Percentiles rank a stretch among this genome's conserved stretches.
Conservation (phyloP, 176 grass and related monocot genomes). For the Raddia distichophylla region DNA sequence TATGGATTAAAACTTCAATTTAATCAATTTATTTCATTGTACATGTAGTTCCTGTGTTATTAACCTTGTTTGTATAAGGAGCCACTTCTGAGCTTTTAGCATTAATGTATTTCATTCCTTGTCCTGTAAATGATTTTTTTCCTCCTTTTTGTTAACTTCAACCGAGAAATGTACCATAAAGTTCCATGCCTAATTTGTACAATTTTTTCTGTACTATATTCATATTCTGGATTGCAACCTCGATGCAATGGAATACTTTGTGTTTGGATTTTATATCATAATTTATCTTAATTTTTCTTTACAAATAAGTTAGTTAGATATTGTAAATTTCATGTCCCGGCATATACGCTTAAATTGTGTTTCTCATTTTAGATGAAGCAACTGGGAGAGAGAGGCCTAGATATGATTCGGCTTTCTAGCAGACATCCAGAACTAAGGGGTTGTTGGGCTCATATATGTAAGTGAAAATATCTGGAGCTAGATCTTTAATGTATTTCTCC, state of each 20-base stretch:
- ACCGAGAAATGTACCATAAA: too few relatives aligned
- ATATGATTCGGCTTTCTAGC: conserved; percentile 47
- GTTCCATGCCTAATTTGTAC: not conserved
- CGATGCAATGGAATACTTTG: not conserved
- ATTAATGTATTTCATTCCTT: conserved; percentile 11
- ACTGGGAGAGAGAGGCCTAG: conserved; percentile 65
- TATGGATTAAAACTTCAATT: not conserved
- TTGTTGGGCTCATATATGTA: conserved; percentile 79
- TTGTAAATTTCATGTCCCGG: not conserved
- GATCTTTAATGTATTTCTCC: conserved; percentile 20
- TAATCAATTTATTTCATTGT: not conserved
- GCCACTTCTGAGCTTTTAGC: not conserved
- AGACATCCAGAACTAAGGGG: conserved; percentile 46
- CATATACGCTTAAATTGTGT: conserved; percentile 9
- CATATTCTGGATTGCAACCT: not conserved
- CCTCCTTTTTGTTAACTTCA: not conserved
- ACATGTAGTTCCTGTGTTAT: not conserved
- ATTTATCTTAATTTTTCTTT: not conserved
- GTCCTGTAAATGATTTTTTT: conserved; percentile 1
- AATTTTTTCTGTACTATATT: conserved; percentile 7
- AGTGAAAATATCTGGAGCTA: conserved; percentile 39
- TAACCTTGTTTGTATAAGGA: not conserved
- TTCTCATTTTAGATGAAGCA: conserved; percentile 63
- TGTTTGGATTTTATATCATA: conserved; percentile 4
- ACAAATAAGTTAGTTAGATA: not conserved